Conservation (phyloP, 192 early-diverging fungal genomes). For the Podila epigama region DNA sequence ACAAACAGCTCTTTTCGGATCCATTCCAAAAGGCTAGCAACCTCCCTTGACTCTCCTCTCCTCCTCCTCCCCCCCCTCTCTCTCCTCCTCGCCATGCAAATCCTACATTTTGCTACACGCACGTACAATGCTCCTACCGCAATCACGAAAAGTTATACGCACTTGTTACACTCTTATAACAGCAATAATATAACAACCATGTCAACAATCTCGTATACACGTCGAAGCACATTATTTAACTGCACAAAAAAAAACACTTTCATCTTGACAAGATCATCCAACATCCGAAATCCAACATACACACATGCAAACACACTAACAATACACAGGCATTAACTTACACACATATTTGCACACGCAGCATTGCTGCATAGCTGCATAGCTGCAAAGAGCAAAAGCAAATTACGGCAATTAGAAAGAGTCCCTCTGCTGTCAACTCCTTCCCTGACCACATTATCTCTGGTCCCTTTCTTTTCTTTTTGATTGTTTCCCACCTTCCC, state of each 20-base stretch:
- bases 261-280: not conserved
- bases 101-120: not conserved
- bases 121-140: not conserved
- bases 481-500: no score
- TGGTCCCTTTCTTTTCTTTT: no score
- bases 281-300: no score
- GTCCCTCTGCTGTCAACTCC: no score
- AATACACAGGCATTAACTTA: no score
- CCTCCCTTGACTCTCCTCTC: not conserved
- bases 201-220: not conserved
- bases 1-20: not conserved
- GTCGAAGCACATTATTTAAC: not conserved
- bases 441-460: no score
- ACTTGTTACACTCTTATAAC: not conserved
- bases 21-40: not conserved
- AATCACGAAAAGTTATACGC: not conserved
- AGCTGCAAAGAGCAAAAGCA: no score
- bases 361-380: no score
- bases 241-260: not conserved
- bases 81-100: not conserved
- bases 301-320: no score
- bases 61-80: not conserved
- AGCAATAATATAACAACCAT: not conserved
- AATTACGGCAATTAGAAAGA: no score
- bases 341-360: no score